These are phyloP conservation scores for Euphorbia peplus DNA, from an alignment of 345 rosid species.

Conservation along the genomic window DNA sequence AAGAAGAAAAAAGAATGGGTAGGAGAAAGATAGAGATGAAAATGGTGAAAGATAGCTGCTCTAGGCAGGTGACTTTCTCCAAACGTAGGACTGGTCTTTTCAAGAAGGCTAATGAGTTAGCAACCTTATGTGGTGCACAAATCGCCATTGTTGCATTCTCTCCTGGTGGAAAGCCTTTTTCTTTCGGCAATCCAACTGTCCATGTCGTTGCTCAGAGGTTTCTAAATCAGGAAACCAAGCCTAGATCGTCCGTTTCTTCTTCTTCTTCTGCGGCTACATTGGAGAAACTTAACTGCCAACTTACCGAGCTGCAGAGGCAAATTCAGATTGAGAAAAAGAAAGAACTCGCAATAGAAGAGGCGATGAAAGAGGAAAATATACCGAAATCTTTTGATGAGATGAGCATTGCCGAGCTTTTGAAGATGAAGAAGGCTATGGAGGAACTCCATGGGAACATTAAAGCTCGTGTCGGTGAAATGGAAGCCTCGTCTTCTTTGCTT, in stretches of 20 bases:
- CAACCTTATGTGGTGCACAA: slow-evolving; percentile 15
- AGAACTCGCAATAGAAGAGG: slow-evolving; percentile 8
- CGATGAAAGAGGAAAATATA: not conserved
- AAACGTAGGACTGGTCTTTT: slow-evolving; percentile 21
- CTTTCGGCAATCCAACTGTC: slow-evolving; percentile 17
- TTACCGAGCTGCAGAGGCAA: slow-evolving; percentile 6
- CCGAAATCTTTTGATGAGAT: not conserved
- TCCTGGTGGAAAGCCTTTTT: slow-evolving; percentile 21
- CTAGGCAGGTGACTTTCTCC: slow-evolving; percentile 23
- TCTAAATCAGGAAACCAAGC: slow-evolving; percentile 8
- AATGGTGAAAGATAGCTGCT: slow-evolving; percentile 19
- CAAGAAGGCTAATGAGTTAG: slow-evolving; percentile 28
- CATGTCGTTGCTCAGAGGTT: slow-evolving; percentile 1
- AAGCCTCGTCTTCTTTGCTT: slow-evolving; percentile 18
- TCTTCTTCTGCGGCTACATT: not conserved
- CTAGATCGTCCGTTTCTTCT: not conserved
- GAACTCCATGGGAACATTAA: not conserved
- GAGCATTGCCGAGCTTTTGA: slow-evolving; percentile 5
- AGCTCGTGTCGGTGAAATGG: slow-evolving; percentile 7
- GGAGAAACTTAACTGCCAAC: slow-evolving; percentile 8
- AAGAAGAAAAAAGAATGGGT: slow-evolving; percentile 9
- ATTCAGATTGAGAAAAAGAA: slow-evolving; percentile 19
- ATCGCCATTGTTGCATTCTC: slow-evolving; percentile 21
- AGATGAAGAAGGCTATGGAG: slow-evolving; percentile 8
- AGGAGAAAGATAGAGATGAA: slow-evolving; percentile 23